These are phyloP conservation scores for Pseudovirgaria hyperparasitica DNA, from an alignment of 2,329 filamentous ascomycete species.

Conservation along the genomic window DNA sequence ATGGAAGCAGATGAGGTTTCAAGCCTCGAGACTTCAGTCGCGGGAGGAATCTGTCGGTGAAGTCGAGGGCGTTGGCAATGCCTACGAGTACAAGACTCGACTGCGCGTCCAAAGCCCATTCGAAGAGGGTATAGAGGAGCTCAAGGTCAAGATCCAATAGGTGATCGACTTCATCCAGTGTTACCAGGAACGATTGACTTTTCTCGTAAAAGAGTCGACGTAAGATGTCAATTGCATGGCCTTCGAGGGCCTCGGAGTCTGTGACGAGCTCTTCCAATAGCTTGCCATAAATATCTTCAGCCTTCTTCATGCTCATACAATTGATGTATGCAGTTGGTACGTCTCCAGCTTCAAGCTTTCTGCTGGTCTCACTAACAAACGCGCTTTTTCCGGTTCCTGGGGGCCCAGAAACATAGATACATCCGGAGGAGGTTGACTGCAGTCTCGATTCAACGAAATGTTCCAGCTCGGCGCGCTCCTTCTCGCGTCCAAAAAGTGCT, in stretches of 20 bases:
- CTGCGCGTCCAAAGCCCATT: constrained; percentile 77
- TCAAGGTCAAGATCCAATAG: constrained; percentile 80
- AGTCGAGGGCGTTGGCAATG: constrained; percentile 89
- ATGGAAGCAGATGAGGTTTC: constrained; percentile 79
- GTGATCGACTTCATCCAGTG: constrained; percentile 90
- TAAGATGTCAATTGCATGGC: constrained; percentile 54
- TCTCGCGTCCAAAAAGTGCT: constrained; percentile 65
- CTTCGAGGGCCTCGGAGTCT: constrained; percentile 46
- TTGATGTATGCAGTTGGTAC: constrained; percentile 75
- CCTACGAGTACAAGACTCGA: constrained; percentile 77
- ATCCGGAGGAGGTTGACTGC: constrained; percentile 53
- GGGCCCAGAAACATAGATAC: constrained; percentile 88
- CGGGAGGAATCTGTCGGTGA: constrained; percentile 90
- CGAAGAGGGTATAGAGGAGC: constrained; percentile 85
- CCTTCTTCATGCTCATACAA: constrained; percentile 90
- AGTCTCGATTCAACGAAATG: constrained; percentile 56
- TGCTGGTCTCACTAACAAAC: constrained; percentile 69
- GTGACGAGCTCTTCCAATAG: constrained; percentile 58
- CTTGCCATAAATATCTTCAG: constrained; percentile 71
- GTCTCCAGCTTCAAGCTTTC: constrained; percentile 38
- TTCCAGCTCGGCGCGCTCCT: constrained; percentile 51
- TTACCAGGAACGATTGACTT: constrained; percentile 58
- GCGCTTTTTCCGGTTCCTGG: constrained; percentile 96
- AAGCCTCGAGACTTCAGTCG: constrained; percentile 86
- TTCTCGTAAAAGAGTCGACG: constrained; percentile 58